These are phyloP conservation scores for Solanum habrochaites DNA, from an alignment of 257 asterid species.

Conservation along the genomic window DNA sequence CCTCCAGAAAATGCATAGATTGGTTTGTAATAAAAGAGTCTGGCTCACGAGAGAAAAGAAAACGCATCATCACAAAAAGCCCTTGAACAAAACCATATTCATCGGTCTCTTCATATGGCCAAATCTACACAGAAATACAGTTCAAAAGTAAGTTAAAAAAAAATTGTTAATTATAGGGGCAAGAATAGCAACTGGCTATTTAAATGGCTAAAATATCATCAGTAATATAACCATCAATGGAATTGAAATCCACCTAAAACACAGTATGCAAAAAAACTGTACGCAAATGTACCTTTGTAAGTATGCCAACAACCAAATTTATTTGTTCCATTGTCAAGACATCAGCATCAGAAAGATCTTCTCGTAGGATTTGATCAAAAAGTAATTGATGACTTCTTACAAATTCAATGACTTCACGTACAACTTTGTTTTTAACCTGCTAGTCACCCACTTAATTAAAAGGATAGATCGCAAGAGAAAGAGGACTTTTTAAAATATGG, in stretches of 20 bases:
- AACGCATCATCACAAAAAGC: constrained; percentile 65
- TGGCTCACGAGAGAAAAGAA: constrained; percentile 51
- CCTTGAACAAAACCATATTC: constrained; percentile 86
- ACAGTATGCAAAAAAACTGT: not conserved
- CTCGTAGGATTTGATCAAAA: constrained; percentile 83
- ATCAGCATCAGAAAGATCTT: constrained; percentile 62
- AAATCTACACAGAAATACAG: constrained; percentile 39
- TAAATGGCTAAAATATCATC: not conserved
- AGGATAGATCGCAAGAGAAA: not conserved
- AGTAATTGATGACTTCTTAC: constrained; percentile 65
- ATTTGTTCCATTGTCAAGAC: constrained; percentile 67
- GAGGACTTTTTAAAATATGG: not conserved
- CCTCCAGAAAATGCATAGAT: constrained; percentile 50
- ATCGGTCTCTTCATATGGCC: constrained; percentile 93
- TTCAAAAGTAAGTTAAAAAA: constrained; percentile 3
- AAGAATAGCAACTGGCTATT: not conserved
- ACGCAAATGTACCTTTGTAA: constrained; percentile 53
- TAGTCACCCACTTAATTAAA: constrained; percentile 6
- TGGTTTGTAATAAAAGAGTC: constrained; percentile 42
- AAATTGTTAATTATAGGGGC: not conserved
- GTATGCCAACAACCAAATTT: constrained; percentile 70
- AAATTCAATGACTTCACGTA: constrained; percentile 75
- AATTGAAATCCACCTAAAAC: not conserved
- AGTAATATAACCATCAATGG: not conserved
- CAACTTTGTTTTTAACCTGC: constrained; percentile 90